These are phyloP conservation scores for Russula brevipes DNA, from an alignment of 768 basidiomycete genomes.

Conservation along the genomic window DNA sequence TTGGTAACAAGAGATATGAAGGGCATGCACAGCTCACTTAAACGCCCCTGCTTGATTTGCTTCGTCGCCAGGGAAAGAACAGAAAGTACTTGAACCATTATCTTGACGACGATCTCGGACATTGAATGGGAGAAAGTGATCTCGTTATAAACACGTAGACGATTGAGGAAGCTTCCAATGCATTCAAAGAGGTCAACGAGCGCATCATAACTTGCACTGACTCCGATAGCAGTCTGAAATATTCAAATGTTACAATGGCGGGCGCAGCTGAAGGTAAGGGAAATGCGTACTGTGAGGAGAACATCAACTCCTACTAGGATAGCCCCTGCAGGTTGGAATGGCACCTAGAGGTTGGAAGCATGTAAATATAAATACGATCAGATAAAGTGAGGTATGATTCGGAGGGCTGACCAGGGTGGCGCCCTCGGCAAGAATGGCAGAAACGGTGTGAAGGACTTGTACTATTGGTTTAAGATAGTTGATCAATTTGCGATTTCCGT, in stretches of 20 bases:
- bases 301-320: not conserved
- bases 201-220: not conserved
- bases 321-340: not conserved
- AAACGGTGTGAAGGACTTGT: not conserved
- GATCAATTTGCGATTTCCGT: not conserved
- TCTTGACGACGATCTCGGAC: not conserved
- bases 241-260: not conserved
- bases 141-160: not conserved
- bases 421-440: not conserved
- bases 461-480: not conserved
- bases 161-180: not conserved
- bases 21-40: not conserved
- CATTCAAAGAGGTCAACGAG: slow-evolving; percentile 3
- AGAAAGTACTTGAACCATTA: not conserved
- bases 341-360: not conserved
- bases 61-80: slow-evolving; percentile 2
- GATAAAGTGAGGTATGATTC: not conserved
- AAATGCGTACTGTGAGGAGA: not conserved
- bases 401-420: not conserved
- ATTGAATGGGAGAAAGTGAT: not conserved
- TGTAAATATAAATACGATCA: not conserved
- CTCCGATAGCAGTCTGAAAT: not conserved
- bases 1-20: not conserved
- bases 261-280: not conserved
- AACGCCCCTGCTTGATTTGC: not conserved